Conservation (phyloP, 2,329 filamentous ascomycete species). For the Chaetomium strumarium region DNA sequence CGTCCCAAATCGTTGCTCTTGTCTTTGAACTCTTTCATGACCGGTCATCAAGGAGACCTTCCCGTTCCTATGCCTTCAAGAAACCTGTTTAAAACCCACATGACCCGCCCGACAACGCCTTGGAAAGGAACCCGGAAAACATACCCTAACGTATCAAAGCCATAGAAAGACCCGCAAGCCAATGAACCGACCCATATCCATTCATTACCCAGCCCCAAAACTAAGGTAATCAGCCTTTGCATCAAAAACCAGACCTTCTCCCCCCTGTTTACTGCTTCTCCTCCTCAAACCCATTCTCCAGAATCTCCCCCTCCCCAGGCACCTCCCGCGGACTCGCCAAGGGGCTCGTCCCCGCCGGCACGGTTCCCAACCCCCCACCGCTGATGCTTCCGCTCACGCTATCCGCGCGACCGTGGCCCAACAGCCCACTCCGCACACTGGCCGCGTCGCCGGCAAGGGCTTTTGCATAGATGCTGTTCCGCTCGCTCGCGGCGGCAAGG, state of each 20-base stretch:
- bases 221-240: neutral
- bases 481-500: conserved; percentile 54
- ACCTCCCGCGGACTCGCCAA: conserved; percentile 48
- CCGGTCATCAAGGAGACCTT: no score
- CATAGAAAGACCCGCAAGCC: neutral
- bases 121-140: no score
- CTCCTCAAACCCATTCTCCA: conserved; percentile 19
- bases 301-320: conserved; percentile 32
- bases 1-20: neutral
- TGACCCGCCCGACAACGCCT: neutral
- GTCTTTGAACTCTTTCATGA: neutral
- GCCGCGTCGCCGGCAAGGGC: conserved; percentile 55
- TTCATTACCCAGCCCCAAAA: neutral
- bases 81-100: neutral
- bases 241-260: neutral
- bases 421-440: conserved; percentile 70
- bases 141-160: neutral
- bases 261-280: conserved; percentile 5
- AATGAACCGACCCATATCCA: no score
- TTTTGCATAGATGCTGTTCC: conserved; percentile 70
- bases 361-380: conserved; percentile 42
- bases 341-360: conserved; percentile 46
- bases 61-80: no score
- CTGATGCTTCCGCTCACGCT: conserved; percentile 74
- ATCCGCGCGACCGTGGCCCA: conserved; percentile 74